Base-by-base conservation (phyloP, 106 monocot species). In the Triglochin maritima region DNA sequence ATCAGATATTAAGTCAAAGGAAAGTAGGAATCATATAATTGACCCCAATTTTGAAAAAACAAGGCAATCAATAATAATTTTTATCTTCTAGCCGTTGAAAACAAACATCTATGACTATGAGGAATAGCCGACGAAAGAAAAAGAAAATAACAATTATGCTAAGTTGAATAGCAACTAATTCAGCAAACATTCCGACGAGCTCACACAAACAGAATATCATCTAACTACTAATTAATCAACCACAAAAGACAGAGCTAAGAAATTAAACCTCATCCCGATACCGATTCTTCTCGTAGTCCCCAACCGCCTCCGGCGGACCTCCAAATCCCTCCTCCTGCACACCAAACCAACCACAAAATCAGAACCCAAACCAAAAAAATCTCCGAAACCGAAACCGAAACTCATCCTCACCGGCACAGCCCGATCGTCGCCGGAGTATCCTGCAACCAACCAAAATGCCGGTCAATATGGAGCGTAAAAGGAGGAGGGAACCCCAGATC, bases 381-480 rank as follows among this genome's bases (percentile, higher is more conserved):
- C 29, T 29, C 29, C 29, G 29, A 61, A 61, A 62, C 12, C 44
- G 50, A 10, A 60, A 7, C 60, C 48, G 11, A 50, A 49, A 43
- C 7, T 12, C 42, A 12, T 41, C 46, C 60, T 62, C 49, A 71
- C 71, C 61, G 29, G 49, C 13, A 49, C 9, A 4, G 71, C 12
- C 3, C 50, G 9, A 7, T 62, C 49, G 9, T 71, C 71, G 44
- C 49, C 62, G 41, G 43, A 41, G 47, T 61, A 62, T 49, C 71
- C 71, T 71, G 71, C 61, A 71, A 46, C 11, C 6, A 48, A 9
- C 12, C 9, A 43, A 5, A 69, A 57, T 9, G 11, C 63, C 47
- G 4, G 52, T 61, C 3, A 44, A 71, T 7, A 60, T 3, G 42
- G 10, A 47, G 59, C 3, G 6, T n/a, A 57, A 56, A 7, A 44